These are phyloP conservation scores for Blastobotrys malaysiensis DNA, from an alignment of 1,139 yeast species.

Conservation along the genomic window DNA sequence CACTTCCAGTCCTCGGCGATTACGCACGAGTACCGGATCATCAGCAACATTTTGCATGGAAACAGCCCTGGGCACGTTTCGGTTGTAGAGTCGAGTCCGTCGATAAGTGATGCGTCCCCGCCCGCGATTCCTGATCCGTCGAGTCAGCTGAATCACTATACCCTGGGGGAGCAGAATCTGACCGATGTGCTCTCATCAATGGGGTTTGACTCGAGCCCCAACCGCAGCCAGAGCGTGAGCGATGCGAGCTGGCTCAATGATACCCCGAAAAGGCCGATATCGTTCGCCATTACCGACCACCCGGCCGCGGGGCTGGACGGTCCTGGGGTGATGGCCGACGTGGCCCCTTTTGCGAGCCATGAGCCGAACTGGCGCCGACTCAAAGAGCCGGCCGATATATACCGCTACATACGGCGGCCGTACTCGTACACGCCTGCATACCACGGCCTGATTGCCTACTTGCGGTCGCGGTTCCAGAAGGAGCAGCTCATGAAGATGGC, in stretches of 20 bases:
- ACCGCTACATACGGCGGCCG: constrained; percentile 37
- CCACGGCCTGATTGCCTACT: constrained; percentile 71
- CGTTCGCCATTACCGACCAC: constrained; percentile 22
- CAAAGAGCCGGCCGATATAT: constrained; percentile 3
- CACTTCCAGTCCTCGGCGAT: constrained; percentile 68
- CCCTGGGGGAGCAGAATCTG: constrained; percentile 15
- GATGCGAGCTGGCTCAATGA: constrained; percentile 20
- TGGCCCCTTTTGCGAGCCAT: constrained; percentile 9
- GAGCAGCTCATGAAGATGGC: constrained; percentile 77
- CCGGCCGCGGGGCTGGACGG: not conserved
- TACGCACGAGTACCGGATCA: constrained; percentile 68
- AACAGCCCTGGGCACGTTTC: constrained; percentile 1
- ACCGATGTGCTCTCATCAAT: constrained; percentile 23
- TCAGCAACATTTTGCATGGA: constrained; percentile 58
- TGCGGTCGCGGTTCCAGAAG: constrained; percentile 65
- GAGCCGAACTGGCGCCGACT: constrained; percentile 36
- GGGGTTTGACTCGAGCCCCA: constrained; percentile 12
- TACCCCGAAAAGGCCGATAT: constrained; percentile 22
- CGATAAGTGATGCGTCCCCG: constrained; percentile 24
- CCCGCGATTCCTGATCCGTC: constrained; percentile 13
- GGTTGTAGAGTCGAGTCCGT: constrained; percentile 20
- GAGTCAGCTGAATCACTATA: constrained; percentile 14
- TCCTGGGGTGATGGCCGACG: constrained; percentile 10
- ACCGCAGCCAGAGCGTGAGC: constrained; percentile 3
- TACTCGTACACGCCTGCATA: constrained; percentile 88